Base-by-base conservation (phyloP, 169 alveolate species). In the Cryptosporidium bovis region DNA sequence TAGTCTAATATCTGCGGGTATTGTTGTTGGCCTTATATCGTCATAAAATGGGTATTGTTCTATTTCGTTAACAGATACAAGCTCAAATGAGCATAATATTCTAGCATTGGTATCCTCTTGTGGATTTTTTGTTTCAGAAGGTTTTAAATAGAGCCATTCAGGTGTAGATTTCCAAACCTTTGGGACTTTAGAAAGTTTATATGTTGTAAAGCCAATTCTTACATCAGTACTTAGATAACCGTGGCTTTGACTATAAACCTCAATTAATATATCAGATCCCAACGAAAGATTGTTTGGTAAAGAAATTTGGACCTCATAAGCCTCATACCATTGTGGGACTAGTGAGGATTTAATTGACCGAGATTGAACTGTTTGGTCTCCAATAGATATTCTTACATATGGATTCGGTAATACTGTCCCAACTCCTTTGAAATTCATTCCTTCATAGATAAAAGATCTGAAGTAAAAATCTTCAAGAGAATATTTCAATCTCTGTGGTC, bases 161-260 rank as follows among this genome's bases (percentile, higher is more conserved):
- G 98, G 98, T 8, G 96, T 95, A 65, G 93, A 83, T 55, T 90
- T 92, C 98, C 98, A 94, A 87, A 92, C 97, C 51, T 90, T 89
- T 5, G 98, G 98, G 60, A 95, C 95, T 71, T 95, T 92, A 2
- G 62, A 27, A 58, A 77, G 82, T 62, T 87, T 20, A 94, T 87
- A 36, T 94, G 94, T 58, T 69, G 94, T 16, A 91, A 90, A 83
- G 91, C 92, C 68, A 71, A 83, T 65, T 94, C 94, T 33, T 91
- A 65, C 24, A 36, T 90, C 90, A 20, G 84, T 56, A 51, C 91
- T 85, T 51, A 91, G 64, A 64, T 87, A 83, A 7, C 95, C 83
- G 31, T 69, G 91, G 67, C 85, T 90, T 64, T 90, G 95, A 51
- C 93, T 66, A 34, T 69, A 93, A 3, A 93, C 91, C 34, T 93